Evolutionary conservation across 2,329 filamentous ascomycete genomes (phyloP).

Genomic region (Aspergillus chevalieri): DNA sequence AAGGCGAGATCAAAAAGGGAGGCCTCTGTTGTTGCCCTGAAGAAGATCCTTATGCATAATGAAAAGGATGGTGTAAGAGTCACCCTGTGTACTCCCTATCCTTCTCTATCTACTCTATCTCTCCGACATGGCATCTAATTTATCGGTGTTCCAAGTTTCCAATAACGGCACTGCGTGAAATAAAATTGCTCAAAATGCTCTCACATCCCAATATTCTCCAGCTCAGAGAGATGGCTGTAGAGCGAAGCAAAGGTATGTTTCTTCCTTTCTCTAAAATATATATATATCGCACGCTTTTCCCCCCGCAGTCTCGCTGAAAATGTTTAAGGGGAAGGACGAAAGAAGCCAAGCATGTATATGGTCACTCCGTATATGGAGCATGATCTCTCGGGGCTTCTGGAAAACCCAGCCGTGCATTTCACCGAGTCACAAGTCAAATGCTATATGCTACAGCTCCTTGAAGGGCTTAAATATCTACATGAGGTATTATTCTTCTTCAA

Average conservation of each 20-base stretch:
- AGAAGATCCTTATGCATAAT: conserved; percentile 99
- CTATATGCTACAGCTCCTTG: conserved; percentile 88
- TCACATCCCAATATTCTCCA: conserved; percentile 81
- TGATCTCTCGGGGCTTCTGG: conserved; percentile 91
- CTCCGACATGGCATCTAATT: background rate
- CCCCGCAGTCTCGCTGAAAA: conserved; percentile 11
- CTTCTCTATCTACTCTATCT: background rate
- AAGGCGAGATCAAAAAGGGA: conserved; percentile 74
- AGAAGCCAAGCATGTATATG: conserved; percentile 87
- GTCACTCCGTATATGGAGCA: conserved; percentile 98
- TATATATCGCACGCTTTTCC: no score
- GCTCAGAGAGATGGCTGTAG: conserved; percentile 93
- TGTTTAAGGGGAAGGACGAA: conserved; percentile 63
- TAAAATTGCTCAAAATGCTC: conserved; percentile 94
- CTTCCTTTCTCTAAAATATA: no score
- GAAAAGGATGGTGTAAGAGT: conserved; percentile 82
- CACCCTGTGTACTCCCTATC: background rate
- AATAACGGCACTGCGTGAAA: conserved; percentile 95
- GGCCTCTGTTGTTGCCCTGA: conserved; percentile 74
- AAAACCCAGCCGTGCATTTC: conserved; percentile 86
- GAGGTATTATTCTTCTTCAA: conserved; percentile 43
- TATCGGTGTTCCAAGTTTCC: conserved; percentile 59
- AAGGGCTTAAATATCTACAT: conserved; percentile 85
- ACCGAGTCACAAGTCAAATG: conserved; percentile 92
- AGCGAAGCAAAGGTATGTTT: conserved; percentile 57